Percentiles rank a stretch among this genome's conserved stretches.
Evolutionary conservation across 768 basidiomycete species (phyloP).

Genomic region (Leccinum truebloodii): DNA sequence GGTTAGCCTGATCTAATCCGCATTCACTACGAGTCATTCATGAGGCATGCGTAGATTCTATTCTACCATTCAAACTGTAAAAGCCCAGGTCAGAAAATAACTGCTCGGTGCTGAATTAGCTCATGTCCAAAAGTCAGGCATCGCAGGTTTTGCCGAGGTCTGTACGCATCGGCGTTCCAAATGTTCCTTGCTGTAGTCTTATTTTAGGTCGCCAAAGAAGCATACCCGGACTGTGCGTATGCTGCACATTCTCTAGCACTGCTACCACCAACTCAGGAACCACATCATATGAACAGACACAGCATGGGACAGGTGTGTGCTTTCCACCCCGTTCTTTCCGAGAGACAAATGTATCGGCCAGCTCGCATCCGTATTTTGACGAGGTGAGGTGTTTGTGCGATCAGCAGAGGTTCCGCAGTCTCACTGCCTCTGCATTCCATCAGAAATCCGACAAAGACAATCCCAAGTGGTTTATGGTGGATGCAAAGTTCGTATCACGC

Average conservation of each 20-base stretch:
- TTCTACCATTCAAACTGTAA: constrained; percentile 92
- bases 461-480: constrained; percentile 95
- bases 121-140: constrained; percentile 44
- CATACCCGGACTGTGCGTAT: constrained; percentile 84
- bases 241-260: constrained; percentile 4
- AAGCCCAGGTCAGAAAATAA: constrained; percentile 56
- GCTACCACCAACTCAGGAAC: constrained; percentile 8
- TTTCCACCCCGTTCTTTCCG: constrained; percentile 1
- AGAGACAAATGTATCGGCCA: constrained; percentile 25
- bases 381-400: constrained; percentile 42
- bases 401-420: not conserved
- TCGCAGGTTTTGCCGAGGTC: constrained; percentile 85
- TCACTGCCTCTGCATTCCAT: not conserved
- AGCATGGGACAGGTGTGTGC: constrained; percentile 80
- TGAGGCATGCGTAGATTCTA: constrained; percentile 53
- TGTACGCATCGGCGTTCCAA: constrained; percentile 7
- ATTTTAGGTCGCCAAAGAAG: constrained; percentile 70
- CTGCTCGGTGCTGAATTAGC: not conserved
- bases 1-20: constrained; percentile 38
- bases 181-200: constrained; percentile 7
- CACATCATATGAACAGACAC: constrained; percentile 56
- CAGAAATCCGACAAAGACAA: constrained; percentile 77
- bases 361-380: constrained; percentile 80
- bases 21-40: not conserved
- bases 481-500: constrained; percentile 65